Evolutionary conservation across 306 rosid species (phyloP).

Genomic region (Pterocarpus santalinus): DNA sequence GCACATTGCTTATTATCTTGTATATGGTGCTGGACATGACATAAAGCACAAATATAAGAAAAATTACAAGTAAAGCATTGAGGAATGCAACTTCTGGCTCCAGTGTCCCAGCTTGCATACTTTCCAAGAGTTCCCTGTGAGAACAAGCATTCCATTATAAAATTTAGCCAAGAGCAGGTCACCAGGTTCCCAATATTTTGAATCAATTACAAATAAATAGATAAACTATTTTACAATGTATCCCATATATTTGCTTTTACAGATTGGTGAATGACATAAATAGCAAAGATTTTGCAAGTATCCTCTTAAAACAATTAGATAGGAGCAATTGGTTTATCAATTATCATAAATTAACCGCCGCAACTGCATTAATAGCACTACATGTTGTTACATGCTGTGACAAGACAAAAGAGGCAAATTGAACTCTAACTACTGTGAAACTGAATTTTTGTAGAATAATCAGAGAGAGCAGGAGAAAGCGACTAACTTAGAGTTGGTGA

Average conservation of each 20-base stretch:
- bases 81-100: constrained; percentile 91
- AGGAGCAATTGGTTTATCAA: constrained; percentile 1
- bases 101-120: constrained; percentile 83
- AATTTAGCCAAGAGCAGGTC: constrained; percentile 33
- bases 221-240: background rate
- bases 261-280: constrained; percentile 10
- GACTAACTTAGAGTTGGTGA: constrained; percentile 81
- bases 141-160: constrained; percentile 38
- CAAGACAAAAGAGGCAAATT: background rate
- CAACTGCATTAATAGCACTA: background rate
- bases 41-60: constrained; percentile 25
- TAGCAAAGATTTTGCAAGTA: background rate
- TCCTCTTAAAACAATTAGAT: constrained; percentile 19
- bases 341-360: background rate
- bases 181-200: constrained; percentile 24
- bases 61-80: constrained; percentile 79
- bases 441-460: background rate
- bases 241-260: constrained; percentile 4
- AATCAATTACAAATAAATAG: constrained; percentile 3
- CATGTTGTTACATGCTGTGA: constrained; percentile 9
- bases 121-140: constrained; percentile 83
- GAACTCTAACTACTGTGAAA: constrained; percentile 5
- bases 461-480: constrained; percentile 25
- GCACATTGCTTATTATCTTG: background rate
- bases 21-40: constrained; percentile 29